Evolutionary conservation across 1,284 basidiomycete genomes (phyloP), one percentile per base, ranked within the genome.

Genomic region (Cutaneotrichosporon cavernicola): DNA sequence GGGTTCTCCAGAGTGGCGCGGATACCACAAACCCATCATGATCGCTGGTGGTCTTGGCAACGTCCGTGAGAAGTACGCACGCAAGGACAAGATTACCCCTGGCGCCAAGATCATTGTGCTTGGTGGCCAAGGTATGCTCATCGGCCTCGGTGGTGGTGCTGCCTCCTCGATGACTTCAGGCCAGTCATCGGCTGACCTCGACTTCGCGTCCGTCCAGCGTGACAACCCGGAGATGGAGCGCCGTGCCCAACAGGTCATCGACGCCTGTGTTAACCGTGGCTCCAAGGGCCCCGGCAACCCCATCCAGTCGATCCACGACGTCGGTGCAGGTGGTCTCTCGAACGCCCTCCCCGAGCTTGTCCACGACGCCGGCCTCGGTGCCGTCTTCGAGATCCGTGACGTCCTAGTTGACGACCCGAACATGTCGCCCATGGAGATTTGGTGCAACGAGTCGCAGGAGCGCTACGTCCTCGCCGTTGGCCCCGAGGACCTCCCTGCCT

Each of bases 1-100:
- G 76, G 84, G 95, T n/a, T 66, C 66, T 46, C 66, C 69, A 21
- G 79, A 81, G 68, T 80, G 77, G 75, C 85, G 94, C 64, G 96
- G 96, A 0, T 99, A 97, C 82, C 97, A 99, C 83, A 99, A 99
- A 80, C 96, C 96, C 16, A 97, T 99, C 83, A 99, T 99, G 97
- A 90, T 99, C 69, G 97, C 97, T 18, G 96, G 96, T 57, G 96
- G 96, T 49, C 87, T 96, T 65, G 96, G 96, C 10, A 97, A 91
- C 73, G 95, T 99, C 46, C 87, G 91, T 30, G 88, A 90, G 2
- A 80, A 86, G 65, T 93, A 90, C 73, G 88, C 93, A 14, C 84
- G 83, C 72, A 97, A 97, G 81, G 83, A 85, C 3, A 81, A 82
- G 65, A 92, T 97, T 72, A 82, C 84, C 0, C 83, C 89, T 8